phyloP scores from a whole-genome alignment of 345 rosid genomes.

The Rhodamnia argentea region DNA sequence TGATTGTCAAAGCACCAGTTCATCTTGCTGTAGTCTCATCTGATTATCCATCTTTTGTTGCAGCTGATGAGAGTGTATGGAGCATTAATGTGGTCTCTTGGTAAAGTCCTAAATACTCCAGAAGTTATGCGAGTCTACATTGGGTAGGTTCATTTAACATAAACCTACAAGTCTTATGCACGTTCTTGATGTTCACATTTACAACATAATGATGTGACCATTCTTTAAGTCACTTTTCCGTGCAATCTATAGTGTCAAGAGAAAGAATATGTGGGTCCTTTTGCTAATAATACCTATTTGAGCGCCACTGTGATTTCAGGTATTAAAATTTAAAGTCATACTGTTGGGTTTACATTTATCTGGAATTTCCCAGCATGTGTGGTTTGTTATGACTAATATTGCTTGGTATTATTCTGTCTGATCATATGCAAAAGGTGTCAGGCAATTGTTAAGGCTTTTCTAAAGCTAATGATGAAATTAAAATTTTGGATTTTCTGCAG shows the following conservation, averaged over 20 bases:
- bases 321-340: not conserved
- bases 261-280: not conserved
- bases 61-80: slow-evolving; percentile 99
- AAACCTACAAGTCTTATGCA: not conserved
- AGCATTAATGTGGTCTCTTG: slow-evolving; percentile 98
- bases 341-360: not conserved
- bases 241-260: not conserved
- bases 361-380: not conserved
- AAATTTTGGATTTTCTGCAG: slow-evolving; percentile 20
- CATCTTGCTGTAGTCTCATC: not conserved
- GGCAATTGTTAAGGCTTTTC: not conserved
- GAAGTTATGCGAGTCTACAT: slow-evolving; percentile 93
- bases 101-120: slow-evolving; percentile 92
- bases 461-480: not conserved
- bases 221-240: not conserved
- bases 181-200: not conserved
- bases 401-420: not conserved
- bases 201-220: not conserved
- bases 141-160: slow-evolving; percentile 40
- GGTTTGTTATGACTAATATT: not conserved
- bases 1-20: not conserved
- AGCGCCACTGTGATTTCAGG: not conserved
- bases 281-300: not conserved
- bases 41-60: not conserved
- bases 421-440: not conserved